A percentile compares a stretch with the other conserved stretches of the same genome.
phyloP scores from a whole-genome alignment of 257 asterid genomes.

The Schizonepeta tenuifolia region DNA sequence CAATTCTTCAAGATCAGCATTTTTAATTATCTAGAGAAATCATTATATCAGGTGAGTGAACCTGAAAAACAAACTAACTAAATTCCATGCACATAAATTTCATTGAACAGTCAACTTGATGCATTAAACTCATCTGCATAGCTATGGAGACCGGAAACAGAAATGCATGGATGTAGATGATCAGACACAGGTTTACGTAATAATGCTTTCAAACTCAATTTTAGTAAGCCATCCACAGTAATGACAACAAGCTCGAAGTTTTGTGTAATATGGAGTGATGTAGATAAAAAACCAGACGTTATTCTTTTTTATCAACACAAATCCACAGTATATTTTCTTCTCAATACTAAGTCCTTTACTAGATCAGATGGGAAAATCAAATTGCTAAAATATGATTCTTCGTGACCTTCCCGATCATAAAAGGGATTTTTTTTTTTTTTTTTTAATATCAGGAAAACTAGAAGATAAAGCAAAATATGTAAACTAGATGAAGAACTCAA shows the following conservation, averaged over 20 bases:
- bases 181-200: not conserved
- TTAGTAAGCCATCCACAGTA: not conserved
- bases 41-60: conserved; percentile 21
- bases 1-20: conserved; percentile 81
- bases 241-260: conserved; percentile 8
- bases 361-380: not conserved
- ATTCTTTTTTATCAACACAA: not conserved
- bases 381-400: not conserved
- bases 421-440: too few relatives aligned
- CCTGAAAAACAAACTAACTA: conserved; percentile 2
- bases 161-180: not conserved
- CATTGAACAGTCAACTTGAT: conserved; percentile 3
- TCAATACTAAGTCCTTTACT: too few relatives aligned
- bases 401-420: conserved; percentile 13
- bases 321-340: too few relatives aligned
- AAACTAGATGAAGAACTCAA: not conserved
- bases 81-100: conserved; percentile 1
- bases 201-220: conserved; percentile 14
- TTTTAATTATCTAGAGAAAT: conserved; percentile 62
- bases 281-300: not conserved
- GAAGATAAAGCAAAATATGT: not conserved
- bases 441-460: not conserved
- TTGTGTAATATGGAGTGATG: conserved; percentile 3
- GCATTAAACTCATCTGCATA: conserved; percentile 19
- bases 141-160: conserved; percentile 15